phyloP scores from a whole-genome alignment of 1,284 basidiomycete species.

The Blastosporella zonata region DNA sequence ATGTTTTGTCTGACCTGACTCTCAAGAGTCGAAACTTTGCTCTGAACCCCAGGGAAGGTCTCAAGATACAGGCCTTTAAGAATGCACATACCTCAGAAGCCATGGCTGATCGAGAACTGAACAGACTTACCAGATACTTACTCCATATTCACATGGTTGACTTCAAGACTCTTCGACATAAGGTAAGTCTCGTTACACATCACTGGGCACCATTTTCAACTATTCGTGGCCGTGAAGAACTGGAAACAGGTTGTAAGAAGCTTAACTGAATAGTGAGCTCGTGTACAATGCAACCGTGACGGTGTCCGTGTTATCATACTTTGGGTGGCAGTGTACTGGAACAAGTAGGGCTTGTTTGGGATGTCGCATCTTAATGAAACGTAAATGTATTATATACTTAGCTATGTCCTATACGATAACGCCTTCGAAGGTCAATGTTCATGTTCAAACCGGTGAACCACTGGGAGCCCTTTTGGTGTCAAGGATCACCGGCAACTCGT shows the following conservation, averaged over 20 bases:
- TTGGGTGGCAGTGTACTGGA: no score
- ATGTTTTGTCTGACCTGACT: background rate
- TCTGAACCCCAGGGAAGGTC: slow-evolving; percentile 79
- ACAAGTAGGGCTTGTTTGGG: no score
- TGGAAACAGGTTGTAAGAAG: slow-evolving; percentile 33
- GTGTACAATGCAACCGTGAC: background rate
- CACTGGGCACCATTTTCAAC: slow-evolving; percentile 9
- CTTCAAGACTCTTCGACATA: slow-evolving; percentile 57
- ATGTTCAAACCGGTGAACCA: no score
- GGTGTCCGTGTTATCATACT: no score
- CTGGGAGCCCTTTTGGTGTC: no score
- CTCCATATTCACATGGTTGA: slow-evolving; percentile 52
- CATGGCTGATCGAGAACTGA: slow-evolving; percentile 65
- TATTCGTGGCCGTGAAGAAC: slow-evolving; percentile 20
- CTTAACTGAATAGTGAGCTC: slow-evolving; percentile 20
- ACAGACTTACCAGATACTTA: slow-evolving; percentile 63
- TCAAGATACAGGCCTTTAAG: slow-evolving; percentile 83
- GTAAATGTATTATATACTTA: no score
- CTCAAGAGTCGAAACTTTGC: slow-evolving; percentile 78
- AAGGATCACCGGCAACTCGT: no score
- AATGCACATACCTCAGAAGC: slow-evolving; percentile 64
- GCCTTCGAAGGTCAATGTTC: no score
- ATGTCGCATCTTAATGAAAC: no score
- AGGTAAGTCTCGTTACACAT: slow-evolving; percentile 37
- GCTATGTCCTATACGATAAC: no score